Conservation (phyloP, 2,329 filamentous ascomycete species). For the Pseudogymnoascus sp. region DNA sequence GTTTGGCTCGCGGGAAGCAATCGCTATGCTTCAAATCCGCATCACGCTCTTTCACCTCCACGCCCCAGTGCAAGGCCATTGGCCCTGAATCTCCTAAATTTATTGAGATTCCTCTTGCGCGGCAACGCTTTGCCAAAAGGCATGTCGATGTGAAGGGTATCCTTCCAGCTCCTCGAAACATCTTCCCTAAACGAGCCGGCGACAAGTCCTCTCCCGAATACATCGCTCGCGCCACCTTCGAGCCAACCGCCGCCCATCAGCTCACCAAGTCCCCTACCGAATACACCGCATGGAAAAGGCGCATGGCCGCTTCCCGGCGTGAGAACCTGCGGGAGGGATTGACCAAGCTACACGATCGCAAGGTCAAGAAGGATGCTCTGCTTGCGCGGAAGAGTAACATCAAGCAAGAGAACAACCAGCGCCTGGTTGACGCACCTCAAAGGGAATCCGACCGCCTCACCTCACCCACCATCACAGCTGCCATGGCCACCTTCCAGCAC, state of each 20-base stretch:
- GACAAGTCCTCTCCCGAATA: slow-evolving; percentile 56
- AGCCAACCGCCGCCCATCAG: slow-evolving; percentile 33
- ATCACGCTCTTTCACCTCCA: slow-evolving; percentile 38
- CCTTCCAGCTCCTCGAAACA: slow-evolving; percentile 71
- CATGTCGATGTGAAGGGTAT: slow-evolving; percentile 57
- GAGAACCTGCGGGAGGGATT: slow-evolving; percentile 66
- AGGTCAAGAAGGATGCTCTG: slow-evolving; percentile 37
- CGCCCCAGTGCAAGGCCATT: slow-evolving; percentile 39
- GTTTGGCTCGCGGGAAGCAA: slow-evolving; percentile 27
- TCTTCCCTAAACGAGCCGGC: slow-evolving; percentile 57
- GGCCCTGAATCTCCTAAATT: slow-evolving; percentile 83
- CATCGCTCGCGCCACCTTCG: slow-evolving; percentile 49
- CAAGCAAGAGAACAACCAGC: slow-evolving; percentile 40
- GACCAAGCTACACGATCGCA: slow-evolving; percentile 58
- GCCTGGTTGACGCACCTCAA: slow-evolving; percentile 53
- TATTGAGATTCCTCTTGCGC: slow-evolving; percentile 69
- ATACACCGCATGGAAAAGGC: slow-evolving; percentile 53
- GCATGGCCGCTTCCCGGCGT: slow-evolving; percentile 64
- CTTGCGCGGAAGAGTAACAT: slow-evolving; percentile 34
- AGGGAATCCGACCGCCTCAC: slow-evolving; percentile 71
- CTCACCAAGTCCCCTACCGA: slow-evolving; percentile 22
- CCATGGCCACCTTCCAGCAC: slow-evolving; percentile 41
- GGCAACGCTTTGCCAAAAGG: slow-evolving; percentile 47
- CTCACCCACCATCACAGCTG: slow-evolving; percentile 52
- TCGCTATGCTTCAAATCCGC: slow-evolving; percentile 23